A percentile compares a stretch with the other conserved stretches of the same genome.
These are phyloP conservation scores for Waltergamsia citrina DNA, from an alignment of 2,329 filamentous ascomycete genomes.

Conservation along the genomic window DNA sequence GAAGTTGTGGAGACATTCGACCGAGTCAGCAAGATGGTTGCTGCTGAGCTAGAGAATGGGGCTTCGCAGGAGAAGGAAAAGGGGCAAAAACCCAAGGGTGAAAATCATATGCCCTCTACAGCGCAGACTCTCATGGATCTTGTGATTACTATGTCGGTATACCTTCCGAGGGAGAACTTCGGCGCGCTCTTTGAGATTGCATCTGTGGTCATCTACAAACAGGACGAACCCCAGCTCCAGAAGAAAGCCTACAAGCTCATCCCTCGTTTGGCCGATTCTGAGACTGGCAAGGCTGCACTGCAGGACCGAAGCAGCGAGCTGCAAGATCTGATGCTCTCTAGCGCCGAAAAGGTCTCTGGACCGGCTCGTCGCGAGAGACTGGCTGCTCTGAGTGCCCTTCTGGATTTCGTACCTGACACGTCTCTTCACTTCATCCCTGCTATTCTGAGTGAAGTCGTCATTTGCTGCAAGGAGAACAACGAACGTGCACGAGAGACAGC, in stretches of 20 bases:
- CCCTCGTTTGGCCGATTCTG: conserved; percentile 75
- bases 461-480: conserved; percentile 95
- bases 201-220: conserved; percentile 68
- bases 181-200: conserved; percentile 79
- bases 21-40: conserved; percentile 77
- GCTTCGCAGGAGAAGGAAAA: conserved; percentile 41
- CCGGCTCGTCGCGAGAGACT: conserved; percentile 82
- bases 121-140: conserved; percentile 95
- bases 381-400: conserved; percentile 68
- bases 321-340: conserved; percentile 70
- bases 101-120: conserved; percentile 77
- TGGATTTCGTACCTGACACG: conserved; percentile 66
- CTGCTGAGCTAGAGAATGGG: conserved; percentile 51
- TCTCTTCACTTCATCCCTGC: conserved; percentile 90
- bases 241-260: conserved; percentile 99
- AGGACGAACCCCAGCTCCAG: conserved; percentile 82
- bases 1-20: conserved; percentile 85
- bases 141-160: conserved; percentile 90
- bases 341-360: conserved; percentile 75
- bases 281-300: conserved; percentile 67
- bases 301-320: conserved; percentile 67
- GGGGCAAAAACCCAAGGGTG: conserved; percentile 36
- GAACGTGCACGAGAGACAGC: conserved; percentile 85
- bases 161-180: conserved; percentile 83
- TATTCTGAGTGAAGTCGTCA: conserved; percentile 86